Conservation (phyloP, 78 protist species). For the Protostelium mycophagum region DNA sequence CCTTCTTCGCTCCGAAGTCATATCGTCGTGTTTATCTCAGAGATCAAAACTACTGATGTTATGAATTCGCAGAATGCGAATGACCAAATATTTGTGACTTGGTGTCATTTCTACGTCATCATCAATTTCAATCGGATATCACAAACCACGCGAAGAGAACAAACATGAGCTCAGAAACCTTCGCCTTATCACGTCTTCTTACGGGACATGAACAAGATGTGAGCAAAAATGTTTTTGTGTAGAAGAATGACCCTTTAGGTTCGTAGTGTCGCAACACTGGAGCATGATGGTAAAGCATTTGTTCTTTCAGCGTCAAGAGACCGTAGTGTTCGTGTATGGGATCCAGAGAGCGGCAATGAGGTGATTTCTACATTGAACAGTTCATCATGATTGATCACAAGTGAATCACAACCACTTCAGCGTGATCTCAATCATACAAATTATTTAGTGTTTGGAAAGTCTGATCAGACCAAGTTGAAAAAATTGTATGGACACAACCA, state of each 20-base stretch:
- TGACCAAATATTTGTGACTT: neutral
- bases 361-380: no score
- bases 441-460: no score
- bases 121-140: neutral
- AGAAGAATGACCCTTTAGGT: neutral
- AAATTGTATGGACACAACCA: slow-evolving; percentile 30
- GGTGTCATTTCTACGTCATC: neutral
- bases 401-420: no score
- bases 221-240: neutral
- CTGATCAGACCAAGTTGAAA: no score
- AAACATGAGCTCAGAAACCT: neutral
- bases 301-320: slow-evolving; percentile 39
- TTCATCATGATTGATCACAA: no score
- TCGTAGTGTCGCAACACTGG: neutral
- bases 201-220: neutral
- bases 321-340: slow-evolving; percentile 40
- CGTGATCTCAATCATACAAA: no score
- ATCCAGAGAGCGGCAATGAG: neutral
- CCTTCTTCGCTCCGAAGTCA: neutral
- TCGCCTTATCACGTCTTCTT: neutral
- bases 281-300: neutral
- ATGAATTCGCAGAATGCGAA: neutral
- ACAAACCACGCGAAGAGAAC: neutral
- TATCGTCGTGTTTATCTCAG: no score
- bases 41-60: neutral